Base-by-base conservation (phyloP, 2,329 filamentous ascomycete genomes). In the Zelopaecilomyces penicillatus region DNA sequence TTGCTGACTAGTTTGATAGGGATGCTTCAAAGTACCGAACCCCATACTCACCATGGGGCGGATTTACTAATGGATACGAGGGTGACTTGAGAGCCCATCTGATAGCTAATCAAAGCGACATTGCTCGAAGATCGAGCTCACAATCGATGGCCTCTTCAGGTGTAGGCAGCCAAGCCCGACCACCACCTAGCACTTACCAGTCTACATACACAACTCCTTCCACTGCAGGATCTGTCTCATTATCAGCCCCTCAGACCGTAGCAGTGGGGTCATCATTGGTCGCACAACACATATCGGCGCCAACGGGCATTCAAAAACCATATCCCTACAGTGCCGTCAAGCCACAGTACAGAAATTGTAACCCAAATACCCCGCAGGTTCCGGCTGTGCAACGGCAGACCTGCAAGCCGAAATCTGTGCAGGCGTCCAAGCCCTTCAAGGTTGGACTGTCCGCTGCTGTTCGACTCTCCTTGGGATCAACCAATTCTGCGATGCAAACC, bases 11-110 rank as follows among this genome's bases (percentile, higher is more conserved):
- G 39, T 9, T 28, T 30, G n/a, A 4, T 48, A 77, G 74, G 61
- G 73, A 77, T 47, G 65, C 73, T 5, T 67, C 70, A 6, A 73
- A 73, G 43, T 82, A 83, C 47, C 70, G 75, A 41, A 80, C 76
- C 4, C 79, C 79, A 1, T 83, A 82, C 54, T 69, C 73, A 11
- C 65, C 68, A 2, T 70, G 65, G 62, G 73, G 74, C 27, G 78
- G 77, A 0, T 81, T 81, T 52, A 78, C 73, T 31, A 82, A 82
- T 48, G 76, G 76, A 4, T 80, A 80, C 45, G 75, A 80, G 57
- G 75, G 73, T 19, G 73, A 72, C 39, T 48, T 72, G 12, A 64
- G 66, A 40, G 67, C 68, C 12, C 69, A 74, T 46, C 48, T 75
- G 37, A 66, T 71, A 59, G 52, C 57, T 9, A 60, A 57, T 40